A percentile compares a stretch with the other conserved stretches of the same genome.
These are phyloP conservation scores for Letharia lupina DNA, from an alignment of 495 filamentous ascomycete species.

Conservation along the genomic window DNA sequence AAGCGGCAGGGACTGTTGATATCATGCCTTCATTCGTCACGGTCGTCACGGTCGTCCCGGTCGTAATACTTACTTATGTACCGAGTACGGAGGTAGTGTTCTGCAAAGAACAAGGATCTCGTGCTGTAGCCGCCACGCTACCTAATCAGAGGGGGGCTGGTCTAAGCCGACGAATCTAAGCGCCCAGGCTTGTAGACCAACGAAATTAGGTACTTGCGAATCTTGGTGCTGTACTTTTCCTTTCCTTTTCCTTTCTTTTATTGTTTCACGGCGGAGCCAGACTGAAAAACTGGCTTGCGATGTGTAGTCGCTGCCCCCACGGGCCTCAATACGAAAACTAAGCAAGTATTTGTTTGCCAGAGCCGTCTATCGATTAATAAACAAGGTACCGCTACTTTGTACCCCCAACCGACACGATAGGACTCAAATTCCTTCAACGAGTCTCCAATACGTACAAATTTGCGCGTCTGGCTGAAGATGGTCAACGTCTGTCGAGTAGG, in stretches of 20 bases:
- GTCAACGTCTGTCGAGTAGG: not conserved
- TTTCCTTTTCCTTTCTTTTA: no score
- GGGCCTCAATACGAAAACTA: no score
- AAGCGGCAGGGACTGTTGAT: not conserved
- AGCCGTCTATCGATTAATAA: not conserved
- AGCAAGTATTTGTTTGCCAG: not conserved
- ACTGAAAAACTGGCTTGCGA: not conserved
- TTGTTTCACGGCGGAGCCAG: not conserved
- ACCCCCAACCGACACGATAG: no score
- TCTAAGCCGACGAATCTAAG: not conserved
- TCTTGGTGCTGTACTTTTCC: no score
- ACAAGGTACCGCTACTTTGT: no score
- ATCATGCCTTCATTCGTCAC: not conserved
- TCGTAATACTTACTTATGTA: not conserved
- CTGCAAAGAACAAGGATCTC: not conserved
- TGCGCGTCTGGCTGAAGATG: not conserved
- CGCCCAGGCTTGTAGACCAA: not conserved
- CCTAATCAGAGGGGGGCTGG: not conserved
- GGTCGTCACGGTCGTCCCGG: not conserved
- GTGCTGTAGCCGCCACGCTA: constrained; percentile 3
- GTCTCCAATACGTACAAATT: not conserved
- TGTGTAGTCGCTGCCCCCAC: no score
- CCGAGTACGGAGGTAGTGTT: not conserved
- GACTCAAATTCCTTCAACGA: not conserved
- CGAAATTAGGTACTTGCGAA: no score